Evolutionary conservation across 2,329 filamentous ascomycete genomes (phyloP), one percentile per base, ranked within the genome.

Genomic region (Daldinia eschscholtzii): DNA sequence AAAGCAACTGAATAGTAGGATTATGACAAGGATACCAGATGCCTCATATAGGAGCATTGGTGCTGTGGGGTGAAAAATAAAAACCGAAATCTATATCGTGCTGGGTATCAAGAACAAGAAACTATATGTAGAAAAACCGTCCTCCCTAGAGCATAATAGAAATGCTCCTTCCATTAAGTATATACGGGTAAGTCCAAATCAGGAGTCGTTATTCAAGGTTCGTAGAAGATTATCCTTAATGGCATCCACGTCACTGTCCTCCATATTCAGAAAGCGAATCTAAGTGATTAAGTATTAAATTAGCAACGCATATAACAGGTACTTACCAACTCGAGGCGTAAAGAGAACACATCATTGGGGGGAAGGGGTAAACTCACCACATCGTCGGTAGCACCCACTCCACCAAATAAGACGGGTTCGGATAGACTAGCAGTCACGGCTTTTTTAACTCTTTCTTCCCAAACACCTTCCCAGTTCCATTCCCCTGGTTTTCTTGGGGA

Each of bases 401-500:
- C 86, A 5, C 93, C 93, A 81, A 90, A 98, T 26, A 98, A 81
- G 4, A 93, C 90, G 1, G 89, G 83, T 73, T 98, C 95, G 0
- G 93, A 92, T 57, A 93, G 81, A 76, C 93, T 97, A 9, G 87
- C 86, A 57, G 91, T 87, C 48, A 98, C 88, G 18, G 92, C 92
- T 79, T 91, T 92, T 79, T 89, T 91, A 0, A 97, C 94, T 61
- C 95, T 87, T 71, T 94, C 91, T 78, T 97, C 93, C 95, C 95
- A 99, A 0, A 98, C 95, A 0, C 95, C 94, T 76, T 97, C 93
- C 95, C 95, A 98, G 77, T 97, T 97, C 95, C 95, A 98, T 75
- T 97, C 92, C 6, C 92, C 92, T 0, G 93, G 93, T 57, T 87
- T 84, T 67, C 90, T 81, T 39, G 80, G 76, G 15, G 76, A 66